Evolutionary conservation across 805 yeast genomes (phyloP), one percentile per base, ranked within the genome.

Genomic region (Jamesozyma rosinii): DNA sequence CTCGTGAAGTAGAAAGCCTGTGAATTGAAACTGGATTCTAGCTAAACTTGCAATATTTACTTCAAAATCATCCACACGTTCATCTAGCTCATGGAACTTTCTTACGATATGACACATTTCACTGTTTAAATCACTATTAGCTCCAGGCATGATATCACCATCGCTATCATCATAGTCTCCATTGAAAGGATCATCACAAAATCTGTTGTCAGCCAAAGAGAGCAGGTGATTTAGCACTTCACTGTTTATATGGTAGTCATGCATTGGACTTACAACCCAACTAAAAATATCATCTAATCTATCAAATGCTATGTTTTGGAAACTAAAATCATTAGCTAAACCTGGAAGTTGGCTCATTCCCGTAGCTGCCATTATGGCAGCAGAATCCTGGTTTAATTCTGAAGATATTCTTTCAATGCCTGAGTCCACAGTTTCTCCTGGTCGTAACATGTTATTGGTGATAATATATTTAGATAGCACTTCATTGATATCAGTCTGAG

Each of bases 41-140:
- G 63, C 63, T 39, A 62, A 49, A 43, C 65, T 61, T 17, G 65
- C 63, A 18, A 62, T 64, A 40, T 62, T 62, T 1, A 59, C 64
- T 44, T 62, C 65, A 46, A 62, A 62, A 44, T 62, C 66, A 37
- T 56, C 58, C 3, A 59, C 54, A 11, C 63, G 53, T 33, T 61
- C 64, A 43, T 56, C 57, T 15, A 62, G 35, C 37, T 58, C 60
- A 43, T 57, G 63, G 33, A 52, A 57, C 38, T 54, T 59, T 36
- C 63, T 47, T 3, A 59, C 55, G 40, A 61, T 49, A 37, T 61
- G 62, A 31, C 63, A 57, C 22, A 61, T 46, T 42, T 62, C 65
- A 27, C 52, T 49, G 37, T 62, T 62, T 22, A 61, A 42, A 36
- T 52, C 57, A 3, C 44, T 43, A 20, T 50, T 51, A 2, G 59